Percentiles rank a stretch among this genome's conserved stretches.
These are phyloP conservation scores for Sporothrix luriei DNA, from an alignment of 2,329 filamentous ascomycete genomes.

Conservation along the genomic window DNA sequence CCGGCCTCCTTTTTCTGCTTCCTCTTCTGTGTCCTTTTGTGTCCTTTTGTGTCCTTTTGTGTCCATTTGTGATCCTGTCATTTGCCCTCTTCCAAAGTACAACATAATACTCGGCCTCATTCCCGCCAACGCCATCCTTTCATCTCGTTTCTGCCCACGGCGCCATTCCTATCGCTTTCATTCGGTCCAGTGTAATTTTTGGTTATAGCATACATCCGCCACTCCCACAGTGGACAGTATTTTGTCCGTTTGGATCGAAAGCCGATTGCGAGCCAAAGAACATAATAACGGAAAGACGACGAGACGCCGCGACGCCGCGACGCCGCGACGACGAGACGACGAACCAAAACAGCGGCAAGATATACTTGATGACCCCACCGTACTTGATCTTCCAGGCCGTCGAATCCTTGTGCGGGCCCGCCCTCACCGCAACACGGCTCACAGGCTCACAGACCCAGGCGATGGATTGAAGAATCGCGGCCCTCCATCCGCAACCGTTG, in stretches of 20 bases:
- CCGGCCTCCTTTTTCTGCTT: not conserved
- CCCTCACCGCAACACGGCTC: slow-evolving; percentile 11
- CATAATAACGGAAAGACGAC: not conserved
- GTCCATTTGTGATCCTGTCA: not conserved
- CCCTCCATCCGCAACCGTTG: slow-evolving; percentile 4
- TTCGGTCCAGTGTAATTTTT: not conserved
- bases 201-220: not conserved
- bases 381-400: not conserved
- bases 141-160: not conserved
- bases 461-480: slow-evolving; percentile 13
- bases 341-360: not conserved
- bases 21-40: not conserved
- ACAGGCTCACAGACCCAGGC: no score
- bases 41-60: not conserved
- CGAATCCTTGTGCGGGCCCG: not conserved
- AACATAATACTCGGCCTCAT: slow-evolving; percentile 19
- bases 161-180: not conserved
- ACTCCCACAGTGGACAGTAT: not conserved
- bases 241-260: slow-evolving; percentile 1
- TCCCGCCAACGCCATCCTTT: not conserved
- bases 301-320: not conserved
- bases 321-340: not conserved
- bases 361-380: not conserved
- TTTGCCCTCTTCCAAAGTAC: not conserved
- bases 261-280: not conserved